phyloP scores from a whole-genome alignment of 2,329 filamentous ascomycete genomes.

The Alternaria viburni region DNA sequence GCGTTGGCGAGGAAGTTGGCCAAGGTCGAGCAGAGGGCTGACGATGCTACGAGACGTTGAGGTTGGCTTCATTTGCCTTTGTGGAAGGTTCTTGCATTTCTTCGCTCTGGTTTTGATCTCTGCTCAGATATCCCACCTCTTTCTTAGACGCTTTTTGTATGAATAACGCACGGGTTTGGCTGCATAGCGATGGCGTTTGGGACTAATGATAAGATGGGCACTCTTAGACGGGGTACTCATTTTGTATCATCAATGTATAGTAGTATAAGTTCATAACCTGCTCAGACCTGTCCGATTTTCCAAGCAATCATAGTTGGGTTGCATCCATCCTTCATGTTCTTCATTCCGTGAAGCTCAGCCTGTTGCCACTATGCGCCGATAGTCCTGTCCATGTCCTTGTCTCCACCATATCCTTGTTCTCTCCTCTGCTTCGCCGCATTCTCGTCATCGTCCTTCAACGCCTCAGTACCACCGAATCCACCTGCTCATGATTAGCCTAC shows the following conservation, averaged over 20 bases:
- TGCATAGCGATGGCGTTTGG: constrained; percentile 35
- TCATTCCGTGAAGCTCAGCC: constrained; percentile 27
- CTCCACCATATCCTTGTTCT: constrained; percentile 61
- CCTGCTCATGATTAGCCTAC: constrained; percentile 7
- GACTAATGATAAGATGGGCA: background rate
- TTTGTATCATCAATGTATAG: constrained; percentile 5
- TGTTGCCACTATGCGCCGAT: constrained; percentile 55
- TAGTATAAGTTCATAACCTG: background rate
- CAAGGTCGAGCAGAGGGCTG: constrained; percentile 33
- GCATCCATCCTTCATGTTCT: background rate
- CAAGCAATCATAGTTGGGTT: background rate
- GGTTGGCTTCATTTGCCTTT: background rate
- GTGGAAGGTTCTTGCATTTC: background rate
- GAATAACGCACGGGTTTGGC: background rate
- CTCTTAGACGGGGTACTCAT: background rate
- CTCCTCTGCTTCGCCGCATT: constrained; percentile 52
- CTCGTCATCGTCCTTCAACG: constrained; percentile 46
- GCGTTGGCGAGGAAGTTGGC: constrained; percentile 34
- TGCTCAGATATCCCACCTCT: constrained; percentile 30
- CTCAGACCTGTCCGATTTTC: background rate
- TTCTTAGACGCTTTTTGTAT: constrained; percentile 5
- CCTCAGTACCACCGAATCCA: constrained; percentile 51
- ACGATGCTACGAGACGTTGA: constrained; percentile 24
- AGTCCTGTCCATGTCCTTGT: constrained; percentile 52
- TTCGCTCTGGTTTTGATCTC: constrained; percentile 19